These are phyloP conservation scores for Avena sativa DNA, from an alignment of 176 grass and related monocot genomes.

Conservation along the genomic window DNA sequence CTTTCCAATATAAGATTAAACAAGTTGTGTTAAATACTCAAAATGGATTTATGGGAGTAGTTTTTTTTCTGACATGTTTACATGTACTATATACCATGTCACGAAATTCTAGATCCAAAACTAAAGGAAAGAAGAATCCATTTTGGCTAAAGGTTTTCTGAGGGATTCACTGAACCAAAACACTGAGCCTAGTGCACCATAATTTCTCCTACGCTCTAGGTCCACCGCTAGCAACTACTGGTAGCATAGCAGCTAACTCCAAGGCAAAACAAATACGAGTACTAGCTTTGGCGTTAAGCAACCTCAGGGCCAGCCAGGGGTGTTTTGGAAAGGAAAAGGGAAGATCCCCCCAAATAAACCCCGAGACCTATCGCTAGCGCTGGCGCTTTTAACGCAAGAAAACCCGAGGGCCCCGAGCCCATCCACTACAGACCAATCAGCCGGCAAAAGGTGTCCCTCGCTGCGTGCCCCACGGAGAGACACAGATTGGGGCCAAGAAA, in stretches of 20 bases:
- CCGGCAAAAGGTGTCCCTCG: conserved; percentile 23
- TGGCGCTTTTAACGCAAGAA: background rate
- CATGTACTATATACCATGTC: no score
- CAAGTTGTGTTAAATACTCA: no score
- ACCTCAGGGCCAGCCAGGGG: background rate
- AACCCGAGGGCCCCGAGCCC: background rate
- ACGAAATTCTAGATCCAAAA: no score
- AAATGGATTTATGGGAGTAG: no score
- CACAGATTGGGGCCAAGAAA: background rate
- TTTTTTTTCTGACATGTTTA: no score
- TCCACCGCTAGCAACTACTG: no score
- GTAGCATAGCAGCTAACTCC: background rate
- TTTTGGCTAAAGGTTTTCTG: no score
- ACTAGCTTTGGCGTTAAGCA: conserved; percentile 55
- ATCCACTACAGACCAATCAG: conserved; percentile 34
- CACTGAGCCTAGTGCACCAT: no score
- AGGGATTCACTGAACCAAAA: no score
- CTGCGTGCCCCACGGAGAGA: background rate
- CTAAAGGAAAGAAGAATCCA: no score
- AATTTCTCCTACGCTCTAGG: no score
- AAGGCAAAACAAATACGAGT: conserved; percentile 47
- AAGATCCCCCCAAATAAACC: conserved; percentile 29
- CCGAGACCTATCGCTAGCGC: background rate
- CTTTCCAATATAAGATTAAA: no score
- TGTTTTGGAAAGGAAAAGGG: background rate